A percentile compares a stretch with the other conserved stretches of the same genome.
These are phyloP conservation scores for Gonapodya sp. DNA, from an alignment of 192 early-diverging fungal species.

Conservation along the genomic window DNA sequence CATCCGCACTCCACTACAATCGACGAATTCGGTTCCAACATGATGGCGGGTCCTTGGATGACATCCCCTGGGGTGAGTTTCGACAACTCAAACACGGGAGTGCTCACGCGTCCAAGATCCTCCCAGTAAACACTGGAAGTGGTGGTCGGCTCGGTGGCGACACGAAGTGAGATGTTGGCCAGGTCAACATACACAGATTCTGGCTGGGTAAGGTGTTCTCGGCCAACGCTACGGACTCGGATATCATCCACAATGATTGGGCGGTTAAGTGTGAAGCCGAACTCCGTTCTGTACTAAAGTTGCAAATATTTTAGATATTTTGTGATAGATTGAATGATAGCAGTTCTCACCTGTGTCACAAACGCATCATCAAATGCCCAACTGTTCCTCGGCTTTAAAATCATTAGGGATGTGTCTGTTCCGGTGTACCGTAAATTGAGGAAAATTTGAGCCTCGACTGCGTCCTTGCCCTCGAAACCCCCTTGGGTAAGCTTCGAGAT, in stretches of 20 bases:
- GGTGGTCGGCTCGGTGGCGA: background rate
- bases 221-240: conserved; percentile 76
- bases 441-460: conserved; percentile 55
- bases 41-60: conserved; percentile 77
- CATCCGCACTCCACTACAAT: conserved; percentile 77
- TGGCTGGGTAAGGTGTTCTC: background rate
- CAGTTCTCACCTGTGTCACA: conserved; percentile 22
- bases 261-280: conserved; percentile 85
- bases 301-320: background rate
- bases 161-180: background rate
- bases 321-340: background rate
- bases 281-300: conserved; percentile 70
- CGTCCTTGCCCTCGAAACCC: conserved; percentile 46
- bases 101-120: conserved; percentile 44
- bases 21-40: conserved; percentile 82
- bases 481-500: conserved; percentile 42
- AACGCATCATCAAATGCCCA: conserved; percentile 66
- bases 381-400: conserved; percentile 46
- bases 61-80: conserved; percentile 52
- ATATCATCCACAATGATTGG: conserved; percentile 83
- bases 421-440: conserved; percentile 87
- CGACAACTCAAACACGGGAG: conserved; percentile 62
- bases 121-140: conserved; percentile 64
- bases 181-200: background rate
- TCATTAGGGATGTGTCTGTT: conserved; percentile 89